Percentiles rank a stretch among this genome's conserved stretches.
These are phyloP conservation scores for Teratosphaeriaceae sp. DNA, from an alignment of 2,329 filamentous ascomycete genomes.

Conservation along the genomic window DNA sequence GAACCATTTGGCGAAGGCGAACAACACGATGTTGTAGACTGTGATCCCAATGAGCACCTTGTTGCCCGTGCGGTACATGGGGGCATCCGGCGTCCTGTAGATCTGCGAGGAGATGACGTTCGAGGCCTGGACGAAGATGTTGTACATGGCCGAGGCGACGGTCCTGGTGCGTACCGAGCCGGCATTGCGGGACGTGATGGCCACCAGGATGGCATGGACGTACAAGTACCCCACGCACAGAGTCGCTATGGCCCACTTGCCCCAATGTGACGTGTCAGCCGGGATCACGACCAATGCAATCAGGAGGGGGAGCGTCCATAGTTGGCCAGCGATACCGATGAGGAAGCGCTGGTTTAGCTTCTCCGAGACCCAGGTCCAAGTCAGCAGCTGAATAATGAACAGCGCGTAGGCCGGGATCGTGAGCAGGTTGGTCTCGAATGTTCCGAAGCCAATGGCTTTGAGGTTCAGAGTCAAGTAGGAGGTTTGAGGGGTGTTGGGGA, in stretches of 20 bases:
- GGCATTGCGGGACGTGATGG: conserved; percentile 56
- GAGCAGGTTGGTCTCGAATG: conserved; percentile 38
- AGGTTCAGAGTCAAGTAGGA: conserved; percentile 36
- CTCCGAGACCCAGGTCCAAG: conserved; percentile 42
- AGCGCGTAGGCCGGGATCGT: conserved; percentile 40
- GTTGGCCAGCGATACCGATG: conserved; percentile 36
- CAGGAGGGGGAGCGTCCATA: conserved; percentile 37
- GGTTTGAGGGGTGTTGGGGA: conserved; percentile 26
- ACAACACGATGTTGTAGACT: conserved; percentile 44
- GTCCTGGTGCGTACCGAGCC: conserved; percentile 56
- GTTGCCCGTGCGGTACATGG: conserved; percentile 50
- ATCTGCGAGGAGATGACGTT: conserved; percentile 37
- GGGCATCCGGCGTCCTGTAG: conserved; percentile 51
- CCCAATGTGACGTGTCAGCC: conserved; percentile 30
- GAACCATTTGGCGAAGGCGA: conserved; percentile 47
- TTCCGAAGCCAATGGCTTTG: conserved; percentile 33
- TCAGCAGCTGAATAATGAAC: conserved; percentile 45
- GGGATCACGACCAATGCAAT: conserved; percentile 32
- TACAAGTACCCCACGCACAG: conserved; percentile 36
- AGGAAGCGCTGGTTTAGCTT: conserved; percentile 48
- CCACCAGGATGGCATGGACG: conserved; percentile 53
- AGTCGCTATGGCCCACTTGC: conserved; percentile 32
- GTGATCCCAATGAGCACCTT: conserved; percentile 46
- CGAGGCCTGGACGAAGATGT: conserved; percentile 40
- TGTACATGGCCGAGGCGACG: conserved; percentile 59